phyloP scores from a whole-genome alignment of 169 alveolate species.

The Cyclospora cayetanensis region DNA sequence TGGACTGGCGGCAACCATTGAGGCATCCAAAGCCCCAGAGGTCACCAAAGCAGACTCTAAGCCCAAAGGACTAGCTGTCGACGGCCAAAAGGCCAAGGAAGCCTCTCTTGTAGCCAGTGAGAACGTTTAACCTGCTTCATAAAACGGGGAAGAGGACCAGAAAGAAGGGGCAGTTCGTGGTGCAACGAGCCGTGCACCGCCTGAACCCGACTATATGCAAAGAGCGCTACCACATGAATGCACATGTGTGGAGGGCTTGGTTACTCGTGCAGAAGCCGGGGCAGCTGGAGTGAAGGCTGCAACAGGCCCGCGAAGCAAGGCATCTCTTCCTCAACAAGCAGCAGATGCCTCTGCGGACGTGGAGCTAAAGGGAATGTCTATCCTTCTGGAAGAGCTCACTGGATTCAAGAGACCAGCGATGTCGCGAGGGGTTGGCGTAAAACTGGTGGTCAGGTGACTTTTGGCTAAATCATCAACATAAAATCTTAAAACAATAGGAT shows the following conservation, averaged over 20 bases:
- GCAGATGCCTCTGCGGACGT: conserved; percentile 32
- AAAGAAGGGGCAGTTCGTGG: no score
- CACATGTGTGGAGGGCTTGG: background rate
- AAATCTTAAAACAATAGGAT: no score
- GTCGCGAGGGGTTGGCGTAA: conserved; percentile 24
- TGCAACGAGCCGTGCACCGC: no score
- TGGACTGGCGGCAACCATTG: conserved; percentile 16
- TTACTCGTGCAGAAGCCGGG: background rate
- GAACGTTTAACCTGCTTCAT: no score
- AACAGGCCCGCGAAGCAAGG: background rate
- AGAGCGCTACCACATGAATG: no score
- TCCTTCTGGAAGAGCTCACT: background rate
- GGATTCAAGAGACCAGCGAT: conserved; percentile 41
- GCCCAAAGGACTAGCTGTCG: background rate
- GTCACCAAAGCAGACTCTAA: background rate
- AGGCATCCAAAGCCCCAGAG: conserved; percentile 17
- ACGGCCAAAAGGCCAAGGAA: background rate
- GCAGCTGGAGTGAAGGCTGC: background rate
- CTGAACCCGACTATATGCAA: no score
- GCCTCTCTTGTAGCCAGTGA: background rate
- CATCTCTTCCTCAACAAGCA: conserved; percentile 29
- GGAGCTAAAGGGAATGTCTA: conserved; percentile 11
- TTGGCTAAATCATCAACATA: no score
- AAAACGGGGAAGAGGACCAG: no score
- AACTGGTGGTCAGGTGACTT: conserved; percentile 39